Percentiles rank a stretch among this genome's conserved stretches.
phyloP scores from a whole-genome alignment of 139 green algal genomes.

The Ettlia oleoabundans region DNA sequence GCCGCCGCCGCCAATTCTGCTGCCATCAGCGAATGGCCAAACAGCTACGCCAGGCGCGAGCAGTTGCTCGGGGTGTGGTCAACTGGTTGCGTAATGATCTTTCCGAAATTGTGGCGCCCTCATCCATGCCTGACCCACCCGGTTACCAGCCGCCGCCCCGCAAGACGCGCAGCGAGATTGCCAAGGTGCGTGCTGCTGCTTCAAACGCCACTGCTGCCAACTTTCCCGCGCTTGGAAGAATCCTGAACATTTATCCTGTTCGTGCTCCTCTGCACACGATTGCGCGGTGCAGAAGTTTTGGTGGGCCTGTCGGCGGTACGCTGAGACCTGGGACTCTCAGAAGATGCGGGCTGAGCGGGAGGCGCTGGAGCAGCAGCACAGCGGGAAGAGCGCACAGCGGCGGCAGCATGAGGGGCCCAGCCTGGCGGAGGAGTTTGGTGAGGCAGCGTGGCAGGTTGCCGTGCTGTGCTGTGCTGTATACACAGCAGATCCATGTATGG shows the following conservation, averaged over 20 bases:
- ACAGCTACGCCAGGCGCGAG: conserved; percentile 21
- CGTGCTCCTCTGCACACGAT: no score
- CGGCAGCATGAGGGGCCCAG: not conserved
- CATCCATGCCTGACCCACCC: conserved; percentile 52
- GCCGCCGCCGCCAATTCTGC: not conserved
- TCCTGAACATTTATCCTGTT: no score
- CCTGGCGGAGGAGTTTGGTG: conserved; percentile 27
- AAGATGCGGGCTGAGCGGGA: not conserved
- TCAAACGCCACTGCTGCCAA: not conserved
- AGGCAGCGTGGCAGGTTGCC: not conserved
- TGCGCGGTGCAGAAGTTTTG: not conserved
- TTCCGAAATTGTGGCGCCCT: conserved; percentile 49
- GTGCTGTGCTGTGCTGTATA: not conserved
- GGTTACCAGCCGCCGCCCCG: conserved; percentile 29
- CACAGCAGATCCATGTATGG: not conserved
- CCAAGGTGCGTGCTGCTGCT: not conserved
- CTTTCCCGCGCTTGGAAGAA: no score
- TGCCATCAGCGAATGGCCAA: conserved; percentile 12
- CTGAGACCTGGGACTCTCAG: conserved; percentile 42
- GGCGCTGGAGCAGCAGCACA: not conserved
- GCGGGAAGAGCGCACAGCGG: not conserved
- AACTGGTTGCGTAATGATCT: conserved; percentile 45
- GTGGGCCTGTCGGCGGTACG: conserved; percentile 27
- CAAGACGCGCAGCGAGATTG: not conserved
- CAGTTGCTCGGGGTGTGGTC: not conserved